A percentile compares a stretch with the other conserved stretches of the same genome.
phyloP scores from a whole-genome alignment of 2,329 filamentous ascomycete species.

The Macroventuria anomochaeta region DNA sequence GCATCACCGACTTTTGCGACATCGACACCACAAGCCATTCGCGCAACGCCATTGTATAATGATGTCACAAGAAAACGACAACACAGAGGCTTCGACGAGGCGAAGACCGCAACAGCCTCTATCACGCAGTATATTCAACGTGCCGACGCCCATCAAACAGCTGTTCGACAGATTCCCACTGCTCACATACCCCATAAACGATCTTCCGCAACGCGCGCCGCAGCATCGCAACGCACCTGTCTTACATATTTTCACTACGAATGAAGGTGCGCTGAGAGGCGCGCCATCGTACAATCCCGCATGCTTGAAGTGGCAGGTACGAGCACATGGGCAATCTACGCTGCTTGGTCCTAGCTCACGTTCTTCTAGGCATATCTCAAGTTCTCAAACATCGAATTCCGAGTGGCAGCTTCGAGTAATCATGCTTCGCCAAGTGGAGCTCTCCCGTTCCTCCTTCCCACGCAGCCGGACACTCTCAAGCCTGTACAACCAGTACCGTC shows the following conservation, averaged over 20 bases:
- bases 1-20: slow-evolving; percentile 32
- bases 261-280: slow-evolving; percentile 65
- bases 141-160: slow-evolving; percentile 77
- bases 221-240: slow-evolving; percentile 58
- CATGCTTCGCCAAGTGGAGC: slow-evolving; percentile 89
- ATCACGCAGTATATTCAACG: slow-evolving; percentile 50
- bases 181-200: slow-evolving; percentile 74
- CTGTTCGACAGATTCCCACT: slow-evolving; percentile 89
- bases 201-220: slow-evolving; percentile 70
- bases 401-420: slow-evolving; percentile 77
- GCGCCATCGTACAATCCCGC: slow-evolving; percentile 86
- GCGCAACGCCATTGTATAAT: slow-evolving; percentile 22
- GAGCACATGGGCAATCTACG: too few relatives aligned
- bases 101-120: slow-evolving; percentile 14
- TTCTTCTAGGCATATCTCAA: slow-evolving; percentile 76
- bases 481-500: slow-evolving; percentile 60
- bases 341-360: slow-evolving; percentile 20
- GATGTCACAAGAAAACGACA: slow-evolving; percentile 26
- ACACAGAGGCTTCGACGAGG: slow-evolving; percentile 11
- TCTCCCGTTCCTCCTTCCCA: slow-evolving; percentile 84
- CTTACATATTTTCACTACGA: slow-evolving; percentile 78
- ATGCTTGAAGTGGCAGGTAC: slow-evolving; percentile 95
- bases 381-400: slow-evolving; percentile 73
- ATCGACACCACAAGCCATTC: slow-evolving; percentile 7
- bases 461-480: slow-evolving; percentile 35